Conservation (phyloP, 176 grass and related monocot species). For the Hyparrhenia diplandra region DNA sequence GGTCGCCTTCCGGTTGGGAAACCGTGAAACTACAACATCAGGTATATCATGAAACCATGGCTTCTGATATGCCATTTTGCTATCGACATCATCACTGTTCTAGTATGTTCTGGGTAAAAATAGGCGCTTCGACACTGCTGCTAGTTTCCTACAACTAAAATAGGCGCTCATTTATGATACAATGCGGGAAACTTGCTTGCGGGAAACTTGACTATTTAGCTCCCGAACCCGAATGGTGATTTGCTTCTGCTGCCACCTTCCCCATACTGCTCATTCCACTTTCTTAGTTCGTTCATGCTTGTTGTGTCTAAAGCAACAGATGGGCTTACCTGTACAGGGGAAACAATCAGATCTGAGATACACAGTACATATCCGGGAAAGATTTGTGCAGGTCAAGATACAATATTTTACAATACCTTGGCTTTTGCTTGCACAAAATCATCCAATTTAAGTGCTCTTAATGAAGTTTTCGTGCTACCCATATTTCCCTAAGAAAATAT, state of each 20-base stretch:
- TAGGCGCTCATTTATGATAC: not conserved
- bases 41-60: not conserved
- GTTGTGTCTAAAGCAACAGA: constrained; percentile 77
- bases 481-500: constrained; percentile 39
- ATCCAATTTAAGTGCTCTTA: constrained; percentile 65
- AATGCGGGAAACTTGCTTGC: not conserved
- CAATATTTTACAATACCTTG: constrained; percentile 53
- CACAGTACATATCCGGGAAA: not conserved
- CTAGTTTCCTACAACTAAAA: constrained; percentile 6
- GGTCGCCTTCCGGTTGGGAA: not conserved
- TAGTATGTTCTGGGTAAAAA: not conserved
- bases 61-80: not conserved
- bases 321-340: constrained; percentile 60
- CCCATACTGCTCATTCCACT: constrained; percentile 93
- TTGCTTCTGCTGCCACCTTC: constrained; percentile 72
- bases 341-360: constrained; percentile 12
- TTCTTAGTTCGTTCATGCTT: constrained; percentile 85
- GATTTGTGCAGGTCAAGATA: not conserved
- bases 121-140: not conserved
- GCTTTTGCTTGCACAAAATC: constrained; percentile 91
- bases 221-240: constrained; percentile 73
- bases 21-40: not conserved
- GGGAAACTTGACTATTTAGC: constrained; percentile 17
- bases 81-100: not conserved
- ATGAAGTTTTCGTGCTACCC: constrained; percentile 20